Percentiles rank a stretch among this genome's conserved stretches.
Conservation (phyloP, 1,139 yeast species). For the Diutina pseudorugosa region DNA sequence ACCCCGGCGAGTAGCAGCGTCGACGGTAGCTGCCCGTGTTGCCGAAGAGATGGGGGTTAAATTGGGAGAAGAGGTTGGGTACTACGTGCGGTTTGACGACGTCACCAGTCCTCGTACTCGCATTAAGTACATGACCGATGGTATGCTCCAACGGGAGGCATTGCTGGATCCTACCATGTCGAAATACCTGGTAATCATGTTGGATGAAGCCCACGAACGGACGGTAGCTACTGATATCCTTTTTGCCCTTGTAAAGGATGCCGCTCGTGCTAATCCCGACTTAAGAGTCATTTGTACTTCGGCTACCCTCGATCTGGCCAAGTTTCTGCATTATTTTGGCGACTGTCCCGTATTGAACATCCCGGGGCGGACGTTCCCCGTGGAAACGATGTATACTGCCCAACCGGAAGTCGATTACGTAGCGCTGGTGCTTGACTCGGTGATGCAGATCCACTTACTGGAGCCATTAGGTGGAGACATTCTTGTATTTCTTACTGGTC, state of each 20-base stretch:
- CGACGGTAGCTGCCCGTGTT: constrained; percentile 57
- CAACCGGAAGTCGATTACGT: constrained; percentile 81
- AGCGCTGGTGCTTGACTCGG: constrained; percentile 70
- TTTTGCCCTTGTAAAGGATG: constrained; percentile 72
- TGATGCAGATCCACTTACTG: constrained; percentile 68
- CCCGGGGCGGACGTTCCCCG: constrained; percentile 88
- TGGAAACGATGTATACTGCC: constrained; percentile 62
- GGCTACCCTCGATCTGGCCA: constrained; percentile 80
- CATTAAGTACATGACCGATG: constrained; percentile 80
- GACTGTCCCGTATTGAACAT: constrained; percentile 72
- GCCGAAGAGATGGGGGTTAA: constrained; percentile 51
- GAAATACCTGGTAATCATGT: constrained; percentile 71
- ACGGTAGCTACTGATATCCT: constrained; percentile 89
- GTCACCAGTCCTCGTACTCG: constrained; percentile 40
- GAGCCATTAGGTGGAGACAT: constrained; percentile 68
- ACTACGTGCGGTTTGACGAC: constrained; percentile 56
- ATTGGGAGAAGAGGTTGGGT: constrained; percentile 55
- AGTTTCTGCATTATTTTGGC: constrained; percentile 69
- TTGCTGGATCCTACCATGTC: constrained; percentile 61
- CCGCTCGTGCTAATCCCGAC: constrained; percentile 57
- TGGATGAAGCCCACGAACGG: constrained; percentile 95
- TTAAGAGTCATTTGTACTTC: constrained; percentile 77
- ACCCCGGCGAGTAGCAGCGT: constrained; percentile 85
- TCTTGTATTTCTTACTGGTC: constrained; percentile 77
- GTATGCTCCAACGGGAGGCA: constrained; percentile 83